These are phyloP conservation scores for Fistulinella staudtii DNA, from an alignment of 1,284 basidiomycete species.

Conservation along the genomic window DNA sequence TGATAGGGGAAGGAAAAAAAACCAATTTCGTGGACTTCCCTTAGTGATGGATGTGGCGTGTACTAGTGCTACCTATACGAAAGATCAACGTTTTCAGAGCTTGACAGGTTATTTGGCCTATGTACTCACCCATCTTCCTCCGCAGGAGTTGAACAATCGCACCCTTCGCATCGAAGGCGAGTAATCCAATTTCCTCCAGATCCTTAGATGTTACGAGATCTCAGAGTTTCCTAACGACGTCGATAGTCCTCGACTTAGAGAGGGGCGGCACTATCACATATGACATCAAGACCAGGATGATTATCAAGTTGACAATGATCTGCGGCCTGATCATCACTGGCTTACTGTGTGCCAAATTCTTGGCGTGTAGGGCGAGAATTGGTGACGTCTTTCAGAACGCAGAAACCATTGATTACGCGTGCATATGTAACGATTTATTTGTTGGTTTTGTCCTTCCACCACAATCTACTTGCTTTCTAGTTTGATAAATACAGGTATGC, in stretches of 20 bases:
- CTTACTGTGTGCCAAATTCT: conserved; percentile 15
- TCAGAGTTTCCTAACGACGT: conserved; percentile 12
- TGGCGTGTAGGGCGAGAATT: conserved; percentile 12
- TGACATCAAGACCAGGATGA: conserved; percentile 9
- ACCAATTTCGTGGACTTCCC: conserved; percentile 27
- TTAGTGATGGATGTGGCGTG: conserved; percentile 32
- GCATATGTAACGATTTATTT: too few relatives aligned
- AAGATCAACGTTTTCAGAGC: not conserved
- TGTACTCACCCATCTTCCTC: conserved; percentile 26
- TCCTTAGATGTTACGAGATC: conserved; percentile 11
- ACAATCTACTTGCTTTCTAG: too few relatives aligned
- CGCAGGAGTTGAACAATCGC: conserved; percentile 20
- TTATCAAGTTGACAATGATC: conserved; percentile 13
- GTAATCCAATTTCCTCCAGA: conserved; percentile 12
- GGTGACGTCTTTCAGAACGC: too few relatives aligned
- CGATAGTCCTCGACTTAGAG: conserved; percentile 12
- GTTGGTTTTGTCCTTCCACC: too few relatives aligned
- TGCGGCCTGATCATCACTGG: conserved; percentile 19
- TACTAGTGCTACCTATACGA: not conserved
- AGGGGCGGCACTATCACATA: conserved; percentile 12
- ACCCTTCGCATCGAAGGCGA: conserved; percentile 34
- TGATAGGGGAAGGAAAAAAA: conserved; percentile 28
- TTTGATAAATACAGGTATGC: too few relatives aligned
- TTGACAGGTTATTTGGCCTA: conserved; percentile 29
- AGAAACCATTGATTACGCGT: too few relatives aligned